Conservation (phyloP, 164 flowering plant species). For the Pachysandra terminalis region DNA sequence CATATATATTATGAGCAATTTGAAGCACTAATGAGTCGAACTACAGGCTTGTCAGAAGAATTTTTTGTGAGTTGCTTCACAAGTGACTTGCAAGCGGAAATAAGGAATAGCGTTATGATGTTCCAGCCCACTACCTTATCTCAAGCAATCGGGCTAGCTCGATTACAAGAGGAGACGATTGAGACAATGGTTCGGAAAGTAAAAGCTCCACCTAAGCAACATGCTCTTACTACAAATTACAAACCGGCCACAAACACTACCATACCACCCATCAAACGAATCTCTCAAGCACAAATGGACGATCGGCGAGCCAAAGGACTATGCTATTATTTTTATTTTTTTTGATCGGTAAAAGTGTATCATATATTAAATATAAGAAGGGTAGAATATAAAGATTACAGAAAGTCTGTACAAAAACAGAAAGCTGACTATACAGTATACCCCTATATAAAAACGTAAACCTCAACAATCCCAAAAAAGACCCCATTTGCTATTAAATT, state of each 20-base stretch:
- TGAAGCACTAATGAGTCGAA: conserved; percentile 1
- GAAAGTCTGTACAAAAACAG: too few species aligned
- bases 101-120: background rate
- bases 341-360: too few species aligned
- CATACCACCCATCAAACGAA: background rate
- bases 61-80: conserved; percentile 7
- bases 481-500: too few species aligned
- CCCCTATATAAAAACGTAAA: too few species aligned
- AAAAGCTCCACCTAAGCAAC: background rate
- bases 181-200: background rate
- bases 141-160: background rate
- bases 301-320: background rate
- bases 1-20: conserved; percentile 3
- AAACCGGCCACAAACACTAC: background rate
- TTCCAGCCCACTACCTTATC: background rate
- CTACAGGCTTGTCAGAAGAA: background rate
- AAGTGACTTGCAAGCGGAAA: conserved; percentile 1
- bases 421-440: too few species aligned
- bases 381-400: too few species aligned
- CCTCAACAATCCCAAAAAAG: too few species aligned
- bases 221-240: background rate
- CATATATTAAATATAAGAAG: too few species aligned
- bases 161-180: background rate
- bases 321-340: too few species aligned
- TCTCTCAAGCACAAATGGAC: background rate